These are phyloP conservation scores for Usnea hakonensis DNA, from an alignment of 495 filamentous ascomycete species.

Conservation along the genomic window DNA sequence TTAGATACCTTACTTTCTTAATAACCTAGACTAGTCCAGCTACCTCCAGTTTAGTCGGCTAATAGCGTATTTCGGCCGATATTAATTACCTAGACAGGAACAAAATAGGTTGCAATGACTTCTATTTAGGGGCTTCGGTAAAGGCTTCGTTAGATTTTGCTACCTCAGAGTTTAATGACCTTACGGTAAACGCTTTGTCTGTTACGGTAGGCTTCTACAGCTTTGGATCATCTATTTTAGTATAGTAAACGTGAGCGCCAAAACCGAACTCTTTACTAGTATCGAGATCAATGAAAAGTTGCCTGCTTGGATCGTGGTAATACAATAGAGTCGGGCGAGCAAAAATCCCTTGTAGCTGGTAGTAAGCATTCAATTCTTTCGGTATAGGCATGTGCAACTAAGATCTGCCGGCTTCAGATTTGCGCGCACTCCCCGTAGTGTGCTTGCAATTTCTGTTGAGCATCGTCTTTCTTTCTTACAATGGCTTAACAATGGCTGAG, in stretches of 20 bases:
- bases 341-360: background rate
- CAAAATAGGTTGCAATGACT: background rate
- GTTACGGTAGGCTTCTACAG: no score
- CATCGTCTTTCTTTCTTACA: background rate
- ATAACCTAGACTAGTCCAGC: no score
- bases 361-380: background rate
- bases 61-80: no score
- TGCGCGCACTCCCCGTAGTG: no score
- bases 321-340: background rate
- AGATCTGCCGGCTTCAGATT: no score
- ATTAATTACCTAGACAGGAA: no score
- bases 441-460: background rate
- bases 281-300: background rate
- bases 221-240: background rate
- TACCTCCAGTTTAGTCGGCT: no score
- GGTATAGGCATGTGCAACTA: background rate
- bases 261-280: background rate
- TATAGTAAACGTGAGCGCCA: background rate
- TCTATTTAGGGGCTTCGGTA: background rate
- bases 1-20: no score
- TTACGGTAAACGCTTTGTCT: no score
- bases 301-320: background rate
- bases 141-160: background rate
- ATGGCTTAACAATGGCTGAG: no score
- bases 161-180: no score